Evolutionary conservation across 1,284 basidiomycete genomes (phyloP).

Genomic region (Trichosporon asahii): DNA sequence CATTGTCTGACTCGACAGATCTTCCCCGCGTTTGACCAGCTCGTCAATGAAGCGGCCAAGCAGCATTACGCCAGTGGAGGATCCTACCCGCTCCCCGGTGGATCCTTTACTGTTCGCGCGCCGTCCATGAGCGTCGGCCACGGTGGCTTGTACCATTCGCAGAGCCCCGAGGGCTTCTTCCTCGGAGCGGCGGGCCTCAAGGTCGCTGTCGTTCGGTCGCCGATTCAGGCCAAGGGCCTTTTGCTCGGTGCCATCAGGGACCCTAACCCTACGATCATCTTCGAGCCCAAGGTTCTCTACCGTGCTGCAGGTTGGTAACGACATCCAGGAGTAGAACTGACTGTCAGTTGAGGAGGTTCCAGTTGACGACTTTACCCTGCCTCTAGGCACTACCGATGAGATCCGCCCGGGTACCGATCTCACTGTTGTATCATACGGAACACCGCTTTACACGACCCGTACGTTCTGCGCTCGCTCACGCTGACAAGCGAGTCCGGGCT

Average conservation of each 20-base stretch:
- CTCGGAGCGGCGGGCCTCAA: conserved; percentile 85
- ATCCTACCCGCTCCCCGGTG: conserved; percentile 61
- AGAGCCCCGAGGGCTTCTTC: conserved; percentile 91
- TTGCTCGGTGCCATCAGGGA: conserved; percentile 80
- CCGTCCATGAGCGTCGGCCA: conserved; percentile 89
- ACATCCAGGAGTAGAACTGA: conserved; percentile 8
- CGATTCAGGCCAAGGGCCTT: conserved; percentile 90
- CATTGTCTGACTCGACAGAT: conserved; percentile 55
- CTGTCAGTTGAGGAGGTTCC: conserved; percentile 81
- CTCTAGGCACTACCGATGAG: conserved; percentile 73
- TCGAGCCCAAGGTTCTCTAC: conserved; percentile 73
- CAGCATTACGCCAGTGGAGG: conserved; percentile 85
- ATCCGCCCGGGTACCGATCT: conserved; percentile 72
- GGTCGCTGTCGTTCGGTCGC: conserved; percentile 88
- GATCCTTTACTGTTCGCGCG: conserved; percentile 79
- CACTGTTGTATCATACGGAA: conserved; percentile 86
- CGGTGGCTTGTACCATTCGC: conserved; percentile 88
- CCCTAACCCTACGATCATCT: conserved; percentile 87
- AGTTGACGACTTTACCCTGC: conserved; percentile 76
- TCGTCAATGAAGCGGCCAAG: conserved; percentile 95
- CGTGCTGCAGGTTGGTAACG: background rate
- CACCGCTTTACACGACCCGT: conserved; percentile 85
- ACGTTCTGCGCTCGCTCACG: conserved; percentile 53
- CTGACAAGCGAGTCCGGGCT: conserved; percentile 37
- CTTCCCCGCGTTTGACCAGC: conserved; percentile 87